Percentiles rank a stretch among this genome's conserved stretches.
phyloP scores from a whole-genome alignment of 1,139 yeast species.

The Nematodospora anomalae region DNA sequence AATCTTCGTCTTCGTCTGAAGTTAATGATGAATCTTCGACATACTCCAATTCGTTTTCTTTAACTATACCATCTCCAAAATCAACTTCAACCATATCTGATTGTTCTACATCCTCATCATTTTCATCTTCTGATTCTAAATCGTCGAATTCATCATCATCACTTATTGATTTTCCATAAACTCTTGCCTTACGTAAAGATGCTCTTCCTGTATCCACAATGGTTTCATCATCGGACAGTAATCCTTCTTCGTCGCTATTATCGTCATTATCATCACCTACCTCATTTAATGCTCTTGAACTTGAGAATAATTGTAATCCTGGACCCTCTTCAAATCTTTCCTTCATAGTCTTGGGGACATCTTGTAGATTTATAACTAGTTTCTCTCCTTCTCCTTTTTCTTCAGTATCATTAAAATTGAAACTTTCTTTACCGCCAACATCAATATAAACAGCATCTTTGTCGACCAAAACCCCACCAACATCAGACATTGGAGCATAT shows the following conservation, averaged over 20 bases:
- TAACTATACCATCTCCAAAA: conserved; percentile 37
- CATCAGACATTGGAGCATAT: conserved; percentile 99
- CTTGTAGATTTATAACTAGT: conserved; percentile 78
- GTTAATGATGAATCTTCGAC: conserved; percentile 48
- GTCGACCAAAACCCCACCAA: conserved; percentile 95
- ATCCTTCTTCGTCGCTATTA: conserved; percentile 33
- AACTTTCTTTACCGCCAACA: conserved; percentile 63
- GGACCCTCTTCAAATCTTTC: conserved; percentile 63
- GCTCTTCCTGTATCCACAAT: conserved; percentile 54
- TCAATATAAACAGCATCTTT: conserved; percentile 96
- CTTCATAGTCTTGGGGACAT: conserved; percentile 61
- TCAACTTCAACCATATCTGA: conserved; percentile 51
- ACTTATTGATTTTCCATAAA: conserved; percentile 53
- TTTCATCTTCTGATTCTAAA: conserved; percentile 27
- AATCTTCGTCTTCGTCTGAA: conserved; percentile 40
- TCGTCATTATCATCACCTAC: conserved; percentile 34
- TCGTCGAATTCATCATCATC: conserved; percentile 53
- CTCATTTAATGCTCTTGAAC: conserved; percentile 51
- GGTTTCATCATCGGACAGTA: conserved; percentile 27
- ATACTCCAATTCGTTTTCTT: conserved; percentile 51
- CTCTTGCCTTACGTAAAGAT: conserved; percentile 57
- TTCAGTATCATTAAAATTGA: conserved; percentile 39
- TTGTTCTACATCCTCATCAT: conserved; percentile 34
- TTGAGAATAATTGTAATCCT: conserved; percentile 72
- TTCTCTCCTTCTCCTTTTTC: conserved; percentile 82